These are phyloP conservation scores for Phylloboletellus chloephorus DNA, from an alignment of 1,284 basidiomycete species.

Conservation along the genomic window DNA sequence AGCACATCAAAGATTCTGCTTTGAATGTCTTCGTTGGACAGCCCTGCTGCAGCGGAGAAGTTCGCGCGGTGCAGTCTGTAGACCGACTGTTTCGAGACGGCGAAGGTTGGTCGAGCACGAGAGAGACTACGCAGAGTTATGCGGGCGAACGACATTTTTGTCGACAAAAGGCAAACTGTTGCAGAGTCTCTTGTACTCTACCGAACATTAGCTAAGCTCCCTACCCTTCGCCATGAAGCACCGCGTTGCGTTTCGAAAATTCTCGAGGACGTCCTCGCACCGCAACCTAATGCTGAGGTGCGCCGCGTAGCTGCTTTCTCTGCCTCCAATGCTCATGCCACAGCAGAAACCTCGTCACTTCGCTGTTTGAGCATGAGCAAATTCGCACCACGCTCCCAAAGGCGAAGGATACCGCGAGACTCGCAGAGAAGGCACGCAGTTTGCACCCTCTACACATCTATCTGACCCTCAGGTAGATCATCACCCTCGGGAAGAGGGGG, in stretches of 20 bases:
- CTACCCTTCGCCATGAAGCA: conserved; percentile 67
- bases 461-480: conserved; percentile 52
- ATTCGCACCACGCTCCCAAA: conserved; percentile 97
- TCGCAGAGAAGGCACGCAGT: conserved; percentile 82
- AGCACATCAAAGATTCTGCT: conserved; percentile 83
- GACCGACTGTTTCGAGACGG: conserved; percentile 30
- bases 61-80: conserved; percentile 41
- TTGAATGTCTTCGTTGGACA: conserved; percentile 76
- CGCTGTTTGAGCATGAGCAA: conserved; percentile 91
- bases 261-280: conserved; percentile 83
- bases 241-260: conserved; percentile 83
- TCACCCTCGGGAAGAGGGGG: conserved; percentile 83
- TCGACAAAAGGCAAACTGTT: conserved; percentile 3
- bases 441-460: neutral
- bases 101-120: conserved; percentile 34
- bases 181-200: conserved; percentile 21
- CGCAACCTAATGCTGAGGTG: conserved; percentile 85
- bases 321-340: conserved; percentile 5
- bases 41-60: conserved; percentile 75
- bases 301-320: conserved; percentile 12
- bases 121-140: conserved; percentile 40
- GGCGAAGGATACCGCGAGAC: conserved; percentile 85
- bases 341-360: conserved; percentile 87
- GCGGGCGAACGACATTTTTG: conserved; percentile 49
- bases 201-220: conserved; percentile 16